Percentiles rank a stretch among this genome's conserved stretches.
Evolutionary conservation across 352 stramenopile species (phyloP).

Genomic region (Phytophthora nicotianae): DNA sequence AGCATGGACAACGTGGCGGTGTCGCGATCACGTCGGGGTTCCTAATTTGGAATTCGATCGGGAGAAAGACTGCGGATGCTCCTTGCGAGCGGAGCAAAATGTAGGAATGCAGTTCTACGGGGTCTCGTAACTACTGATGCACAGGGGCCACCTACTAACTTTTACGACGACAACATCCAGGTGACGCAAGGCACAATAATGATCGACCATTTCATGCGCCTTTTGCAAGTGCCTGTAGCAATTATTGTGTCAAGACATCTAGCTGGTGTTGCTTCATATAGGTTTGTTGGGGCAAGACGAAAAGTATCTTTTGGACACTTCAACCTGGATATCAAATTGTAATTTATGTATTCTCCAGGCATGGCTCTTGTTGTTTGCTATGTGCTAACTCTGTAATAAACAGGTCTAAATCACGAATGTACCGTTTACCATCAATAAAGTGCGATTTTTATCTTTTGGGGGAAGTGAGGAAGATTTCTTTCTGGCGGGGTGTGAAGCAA

Average conservation of each 20-base stretch:
- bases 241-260: not conserved
- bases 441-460: constrained; percentile 20
- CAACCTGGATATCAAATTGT: constrained; percentile 14
- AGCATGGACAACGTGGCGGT: no score
- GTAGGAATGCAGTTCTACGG: not conserved
- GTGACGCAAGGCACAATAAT: not conserved
- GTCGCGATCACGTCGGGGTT: no score
- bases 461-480: constrained; percentile 44
- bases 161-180: not conserved
- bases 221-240: not conserved
- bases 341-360: constrained; percentile 2
- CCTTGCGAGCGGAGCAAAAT: no score
- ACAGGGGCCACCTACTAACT: not conserved
- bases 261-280: not conserved
- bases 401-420: constrained; percentile 6
- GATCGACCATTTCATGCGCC: no score
- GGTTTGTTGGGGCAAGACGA: not conserved
- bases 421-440: constrained; percentile 16
- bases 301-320: constrained; percentile 33
- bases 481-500: constrained; percentile 34
- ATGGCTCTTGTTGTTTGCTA: not conserved
- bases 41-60: no score
- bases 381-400: constrained; percentile 23
- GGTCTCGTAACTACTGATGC: not conserved
- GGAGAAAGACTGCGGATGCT: no score